Base-by-base conservation (phyloP, 2,329 filamentous ascomycete species). In the Aspergillus ibericus region DNA sequence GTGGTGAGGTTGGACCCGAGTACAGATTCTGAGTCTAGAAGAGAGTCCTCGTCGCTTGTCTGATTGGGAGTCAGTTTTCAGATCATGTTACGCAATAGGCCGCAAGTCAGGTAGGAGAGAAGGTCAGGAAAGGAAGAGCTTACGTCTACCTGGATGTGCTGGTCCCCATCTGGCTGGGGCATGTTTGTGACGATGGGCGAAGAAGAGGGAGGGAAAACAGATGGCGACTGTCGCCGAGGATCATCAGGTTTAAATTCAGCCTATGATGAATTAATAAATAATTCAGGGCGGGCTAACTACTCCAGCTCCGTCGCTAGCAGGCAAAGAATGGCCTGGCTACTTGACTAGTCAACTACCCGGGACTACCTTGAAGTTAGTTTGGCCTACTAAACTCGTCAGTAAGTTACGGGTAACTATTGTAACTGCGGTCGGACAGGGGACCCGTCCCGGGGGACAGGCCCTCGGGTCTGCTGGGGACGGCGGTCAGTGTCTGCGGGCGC, bases 1-100 rank as follows among this genome's bases (percentile, higher is more conserved):
- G 72, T 70, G 53, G 75, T 75, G 35, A 72, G 63, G 51, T 72
- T 78, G 60, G 80, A 80, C 22, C 72, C 77, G 32, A 72, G 61
- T 53, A 77, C 32, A n/a, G 72, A 70, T 58, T 70, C 47, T 20
- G 64, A 58, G 52, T 73, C 72, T 55, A 64, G 71, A 51, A 72
- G 56, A 1, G 71, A 73, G 46, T 74, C 72, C 27, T 74, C 71
- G 50, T 74, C 72, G 59, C 71, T 74, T 51, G 70, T 73, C 71
- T 73, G 59, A 32, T 61, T 52, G 35, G 34, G n/a, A 16, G 35
- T 46, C 34, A 46, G 16, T 42, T 35, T 34, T 42, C 20, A 46
- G 13, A 10, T 15, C 32, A 59, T 40, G n/a, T 15, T 42, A 18
- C 29, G 27, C 15, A 16, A 4, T 25, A 4, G 46, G 13, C 18